Evolutionary conservation across 164 flowering plant genomes (phyloP).

Genomic region (Vitis rotundifolia): DNA sequence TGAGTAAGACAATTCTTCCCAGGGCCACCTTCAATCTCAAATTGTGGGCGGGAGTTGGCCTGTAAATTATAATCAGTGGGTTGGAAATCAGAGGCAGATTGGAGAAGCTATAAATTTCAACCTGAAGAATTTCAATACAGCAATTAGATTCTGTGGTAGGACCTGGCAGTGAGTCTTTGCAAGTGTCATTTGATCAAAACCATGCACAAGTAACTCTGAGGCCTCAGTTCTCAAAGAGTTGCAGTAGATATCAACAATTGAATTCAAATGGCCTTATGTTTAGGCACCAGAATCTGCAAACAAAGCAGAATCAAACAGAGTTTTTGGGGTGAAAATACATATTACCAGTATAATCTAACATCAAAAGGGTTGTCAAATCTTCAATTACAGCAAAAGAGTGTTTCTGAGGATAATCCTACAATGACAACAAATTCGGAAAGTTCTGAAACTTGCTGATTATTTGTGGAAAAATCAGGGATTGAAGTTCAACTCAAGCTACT

Average conservation of each 20-base stretch:
- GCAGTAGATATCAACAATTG: no score
- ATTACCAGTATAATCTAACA: background rate
- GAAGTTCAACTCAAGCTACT: no score
- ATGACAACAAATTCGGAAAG: slow-evolving; percentile 25
- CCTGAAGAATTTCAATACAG: background rate
- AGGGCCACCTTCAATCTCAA: slow-evolving; percentile 8
- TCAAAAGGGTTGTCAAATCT: slow-evolving; percentile 5
- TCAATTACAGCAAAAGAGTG: slow-evolving; percentile 15
- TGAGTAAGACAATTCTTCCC: slow-evolving; percentile 9
- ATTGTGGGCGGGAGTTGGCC: slow-evolving; percentile 4
- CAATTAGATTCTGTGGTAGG: no score
- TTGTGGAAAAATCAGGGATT: no score
- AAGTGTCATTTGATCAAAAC: background rate
- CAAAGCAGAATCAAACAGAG: slow-evolving; percentile 2
- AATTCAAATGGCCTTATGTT: background rate
- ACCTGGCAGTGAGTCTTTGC: slow-evolving; percentile 2
- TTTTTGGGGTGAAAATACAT: slow-evolving; percentile 6
- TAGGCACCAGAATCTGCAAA: slow-evolving; percentile 7
- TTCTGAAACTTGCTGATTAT: slow-evolving; percentile 12
- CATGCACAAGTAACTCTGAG: background rate
- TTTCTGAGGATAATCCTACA: slow-evolving; percentile 22
- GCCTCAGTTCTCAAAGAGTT: background rate
- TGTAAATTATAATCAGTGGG: slow-evolving; percentile 6
- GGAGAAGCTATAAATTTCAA: background rate
- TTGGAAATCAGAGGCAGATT: slow-evolving; percentile 5